phyloP scores from a whole-genome alignment of 345 rosid genomes.

The Mercurialis annua region DNA sequence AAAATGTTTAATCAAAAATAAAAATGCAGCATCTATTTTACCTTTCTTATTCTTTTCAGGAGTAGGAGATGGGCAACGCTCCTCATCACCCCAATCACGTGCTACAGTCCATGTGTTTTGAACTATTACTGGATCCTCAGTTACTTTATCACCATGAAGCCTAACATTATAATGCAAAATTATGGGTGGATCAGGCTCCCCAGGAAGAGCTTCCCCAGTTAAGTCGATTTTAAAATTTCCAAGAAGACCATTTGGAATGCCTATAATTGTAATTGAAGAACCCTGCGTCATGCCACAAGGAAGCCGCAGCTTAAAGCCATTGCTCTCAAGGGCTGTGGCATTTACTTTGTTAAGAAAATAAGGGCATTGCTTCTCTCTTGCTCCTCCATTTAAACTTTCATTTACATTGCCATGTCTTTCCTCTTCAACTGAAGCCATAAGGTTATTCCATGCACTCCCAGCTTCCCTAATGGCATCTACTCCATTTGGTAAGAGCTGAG shows the following conservation, averaged over 20 bases:
- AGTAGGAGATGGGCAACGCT: constrained; percentile 84
- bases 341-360: constrained; percentile 78
- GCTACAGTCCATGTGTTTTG: constrained; percentile 93
- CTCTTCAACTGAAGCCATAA: constrained; percentile 66
- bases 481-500: constrained; percentile 67
- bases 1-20: not conserved
- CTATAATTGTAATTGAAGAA: constrained; percentile 83
- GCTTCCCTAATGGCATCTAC: constrained; percentile 90
- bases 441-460: constrained; percentile 74
- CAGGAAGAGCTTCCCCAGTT: constrained; percentile 91
- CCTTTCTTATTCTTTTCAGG: constrained; percentile 78
- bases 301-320: constrained; percentile 49
- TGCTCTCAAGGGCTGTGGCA: constrained; percentile 53
- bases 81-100: constrained; percentile 97
- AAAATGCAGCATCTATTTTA: constrained; percentile 12
- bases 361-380: constrained; percentile 73
- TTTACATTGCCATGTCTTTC: constrained; percentile 48
- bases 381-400: constrained; percentile 40
- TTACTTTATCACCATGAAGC: constrained; percentile 89
- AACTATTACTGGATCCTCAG: constrained; percentile 96
- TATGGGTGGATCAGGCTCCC: constrained; percentile 98
- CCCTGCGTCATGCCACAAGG: constrained; percentile 98
- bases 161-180: constrained; percentile 92
- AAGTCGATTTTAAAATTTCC: constrained; percentile 85
- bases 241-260: constrained; percentile 83